Evolutionary conservation across 805 yeast species (phyloP), one percentile per base, ranked within the genome.

Genomic region (Saturnispora dispora): DNA sequence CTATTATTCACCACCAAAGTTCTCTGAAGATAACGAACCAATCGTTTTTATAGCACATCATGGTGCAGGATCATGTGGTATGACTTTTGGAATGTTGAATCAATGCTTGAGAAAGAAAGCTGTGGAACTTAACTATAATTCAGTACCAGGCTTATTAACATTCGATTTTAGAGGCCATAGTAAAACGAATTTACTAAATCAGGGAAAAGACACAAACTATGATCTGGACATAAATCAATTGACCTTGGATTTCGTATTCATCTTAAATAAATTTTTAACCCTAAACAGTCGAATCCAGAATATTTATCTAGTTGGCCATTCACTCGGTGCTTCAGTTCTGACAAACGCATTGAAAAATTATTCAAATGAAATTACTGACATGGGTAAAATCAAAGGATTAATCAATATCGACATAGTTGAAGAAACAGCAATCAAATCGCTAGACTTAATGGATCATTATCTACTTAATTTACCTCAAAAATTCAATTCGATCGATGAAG

Each of bases 91-190:
- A 0, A 63, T 70, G 25, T 59, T 88, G 23, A 66, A 77, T 2
- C 63, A 64, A 46, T 65, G 74, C 15, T 55, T 88, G 25, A 69
- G 75, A 1, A 64, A 60, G 45, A 60, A 62, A 9, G 56, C 79
- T 52, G 47, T 52, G 20, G 42, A 46, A 2, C 53, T 55, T 33
- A 53, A 58, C 8, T 64, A 69, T 3, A 63, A 70, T 2, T 68
- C 63, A 18, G 52, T 60, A 18, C 81, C 85, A 5, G 96, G 91
- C 0, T 62, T 85, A 2, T 73, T 90, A 46, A 63, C 83, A 0
- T 88, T 78, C 65, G 98, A 93, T 66, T 77, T 83, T 45, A 74
- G 98, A 50, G 96, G 95, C 0, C 99, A 93, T 64, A 96, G 96
- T 0, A 59, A 63, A 13, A 76, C 86, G 0, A 58, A 53, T 18